phyloP scores from a whole-genome alignment of 208 protist species.

The Lotmaria passim region DNA sequence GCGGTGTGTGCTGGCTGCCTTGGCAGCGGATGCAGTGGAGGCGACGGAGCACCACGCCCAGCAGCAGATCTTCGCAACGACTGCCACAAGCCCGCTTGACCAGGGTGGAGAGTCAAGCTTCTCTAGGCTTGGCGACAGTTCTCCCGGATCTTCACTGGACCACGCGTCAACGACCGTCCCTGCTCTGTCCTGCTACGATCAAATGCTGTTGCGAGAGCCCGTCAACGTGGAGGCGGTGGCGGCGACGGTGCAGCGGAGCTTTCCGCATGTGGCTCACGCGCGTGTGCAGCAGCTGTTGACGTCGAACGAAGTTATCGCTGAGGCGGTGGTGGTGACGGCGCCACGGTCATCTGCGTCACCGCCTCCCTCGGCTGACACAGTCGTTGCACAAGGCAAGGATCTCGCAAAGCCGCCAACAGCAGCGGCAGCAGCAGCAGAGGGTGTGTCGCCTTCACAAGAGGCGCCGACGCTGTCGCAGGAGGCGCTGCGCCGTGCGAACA shows the following conservation, averaged over 20 bases:
- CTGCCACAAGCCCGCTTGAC: neutral
- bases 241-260: slow-evolving; percentile 50
- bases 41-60: slow-evolving; percentile 39
- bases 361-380: neutral
- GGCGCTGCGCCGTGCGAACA: slow-evolving; percentile 40
- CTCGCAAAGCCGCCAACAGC: neutral
- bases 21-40: slow-evolving; percentile 59
- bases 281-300: slow-evolving; percentile 63
- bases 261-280: slow-evolving; percentile 53
- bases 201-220: slow-evolving; percentile 70
- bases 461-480: slow-evolving; percentile 25
- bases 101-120: neutral
- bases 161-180: neutral
- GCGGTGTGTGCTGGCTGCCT: slow-evolving; percentile 65
- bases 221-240: slow-evolving; percentile 47
- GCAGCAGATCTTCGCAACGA: neutral
- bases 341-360: neutral
- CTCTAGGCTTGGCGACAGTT: neutral
- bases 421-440: neutral
- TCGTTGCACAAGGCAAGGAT: neutral
- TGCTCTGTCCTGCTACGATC: slow-evolving; percentile 40
- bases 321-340: slow-evolving; percentile 14
- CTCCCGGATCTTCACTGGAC: neutral
- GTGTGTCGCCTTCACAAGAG: neutral
- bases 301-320: slow-evolving; percentile 58